Base-by-base conservation (phyloP, 73 alveolate species). In the Paramecium sonneborni region DNA sequence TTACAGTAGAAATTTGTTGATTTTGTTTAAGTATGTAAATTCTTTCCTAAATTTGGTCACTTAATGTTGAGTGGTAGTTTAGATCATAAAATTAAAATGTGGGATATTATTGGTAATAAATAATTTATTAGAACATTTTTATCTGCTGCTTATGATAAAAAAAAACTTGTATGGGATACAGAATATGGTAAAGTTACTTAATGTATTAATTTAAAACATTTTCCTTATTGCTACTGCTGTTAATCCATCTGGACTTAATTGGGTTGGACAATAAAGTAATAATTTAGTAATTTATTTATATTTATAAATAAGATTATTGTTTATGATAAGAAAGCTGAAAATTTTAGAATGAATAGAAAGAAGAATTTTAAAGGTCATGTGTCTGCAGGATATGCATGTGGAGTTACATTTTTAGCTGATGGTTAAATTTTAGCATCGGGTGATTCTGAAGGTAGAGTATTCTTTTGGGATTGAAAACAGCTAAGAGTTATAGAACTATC, bases 381-480 rank as follows among this genome's bases (percentile, higher is more conserved):
- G 9, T 94, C 93, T 87, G 97, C 99, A 67, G 99, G 99, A 57
- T 97, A 95, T 97, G 97, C 99, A 23, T 96, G 99, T 90, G 99
- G 99, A 21, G 89, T 97, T 35, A 95, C 95, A 74, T 97, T 97
- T 82, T 95, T 98, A 55, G 98, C 99, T 32, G 99, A 98, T 94
- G 99, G 99, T 18, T 95, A 98, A 85, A 97, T 98, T 95, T 93
- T 98, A 20, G 97, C 97, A 26, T 89, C 97, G 23, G 99, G 99
- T 3, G 99, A 98, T 88, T 94, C 99, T 26, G 99, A 97, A 92
- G 99, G 99, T n/a, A 95, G 97, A 92, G 94, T 96, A 26, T 97
- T 98, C 98, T 98, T 97, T 95, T 98, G 99, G 99, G 99, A 97
- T 94, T 98, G 99, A 97, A 97, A 92, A 96, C 98, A 37, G 95